These are phyloP conservation scores for Fusarium sp. DNA, from an alignment of 2,329 filamentous ascomycete species.

Conservation along the genomic window DNA sequence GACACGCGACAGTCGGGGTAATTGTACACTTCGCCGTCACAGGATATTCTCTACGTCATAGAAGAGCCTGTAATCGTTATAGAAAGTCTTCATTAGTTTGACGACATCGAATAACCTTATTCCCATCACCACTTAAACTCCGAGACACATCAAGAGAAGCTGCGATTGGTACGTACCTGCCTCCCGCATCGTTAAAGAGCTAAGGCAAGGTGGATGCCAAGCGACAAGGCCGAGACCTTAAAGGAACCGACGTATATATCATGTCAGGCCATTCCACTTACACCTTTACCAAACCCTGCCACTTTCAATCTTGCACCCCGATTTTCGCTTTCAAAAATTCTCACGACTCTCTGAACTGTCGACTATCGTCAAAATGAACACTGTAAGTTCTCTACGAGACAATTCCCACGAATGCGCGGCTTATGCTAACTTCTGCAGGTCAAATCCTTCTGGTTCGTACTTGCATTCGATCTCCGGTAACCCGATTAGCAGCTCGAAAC, in stretches of 20 bases:
- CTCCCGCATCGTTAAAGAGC: background rate
- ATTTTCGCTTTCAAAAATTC: constrained; percentile 20
- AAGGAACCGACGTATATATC: constrained; percentile 37
- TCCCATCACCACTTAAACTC: background rate
- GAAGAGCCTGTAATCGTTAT: rapidly evolving
- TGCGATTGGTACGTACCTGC: constrained; percentile 34
- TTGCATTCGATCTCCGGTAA: constrained; percentile 10
- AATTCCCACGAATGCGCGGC: constrained; percentile 5
- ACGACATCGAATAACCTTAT: background rate
- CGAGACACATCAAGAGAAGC: background rate
- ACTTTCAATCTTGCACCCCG: constrained; percentile 29
- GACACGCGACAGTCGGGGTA: background rate
- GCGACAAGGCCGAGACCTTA: constrained; percentile 38
- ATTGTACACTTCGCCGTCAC: background rate
- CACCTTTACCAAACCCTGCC: constrained; percentile 42
- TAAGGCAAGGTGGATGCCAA: constrained; percentile 31
- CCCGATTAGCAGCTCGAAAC: constrained; percentile 10
- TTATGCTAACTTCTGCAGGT: constrained; percentile 56
- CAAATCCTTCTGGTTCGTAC: constrained; percentile 72
- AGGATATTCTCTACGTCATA: background rate
- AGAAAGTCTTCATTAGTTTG: background rate
- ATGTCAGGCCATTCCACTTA: constrained; percentile 47
- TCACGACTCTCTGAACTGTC: constrained; percentile 1
- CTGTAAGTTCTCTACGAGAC: constrained; percentile 54
- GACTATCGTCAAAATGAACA: constrained; percentile 60